Base-by-base conservation (phyloP, 176 grass and related monocot genomes). In the Thalia dealbata region DNA sequence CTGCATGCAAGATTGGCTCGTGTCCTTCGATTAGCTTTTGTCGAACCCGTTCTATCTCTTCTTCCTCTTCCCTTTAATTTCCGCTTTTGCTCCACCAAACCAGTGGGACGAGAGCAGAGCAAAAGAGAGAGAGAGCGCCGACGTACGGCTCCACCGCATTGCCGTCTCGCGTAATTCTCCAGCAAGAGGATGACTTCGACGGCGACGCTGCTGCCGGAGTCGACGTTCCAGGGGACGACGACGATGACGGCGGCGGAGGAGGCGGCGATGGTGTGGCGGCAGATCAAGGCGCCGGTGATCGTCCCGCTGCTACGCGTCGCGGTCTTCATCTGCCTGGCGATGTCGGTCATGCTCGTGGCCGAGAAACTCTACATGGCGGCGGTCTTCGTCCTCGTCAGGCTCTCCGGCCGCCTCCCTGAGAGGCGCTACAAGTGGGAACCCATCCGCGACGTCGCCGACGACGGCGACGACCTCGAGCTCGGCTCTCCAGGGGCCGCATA, bases 401-500 rank as follows among this genome's bases (percentile, higher is more conserved):
- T 69, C 41, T 15, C 11, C 41, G 35, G 66, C 16, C 66, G 66
- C 6, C 35, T 16, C 25, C 66, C 66, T 9, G 66, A 69, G 66
- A 69, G 44, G 41, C 66, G 66, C 4, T 45, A 69, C 66, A 69
- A 69, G 41, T 69, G 66, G 66, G 66, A 69, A 41, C 66, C 66
- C 35, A 44, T 69, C 18, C 66, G 66, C 38, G 66, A 64, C 32
- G 32, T 38, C 32, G 4, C 4, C 32, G 32, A 52, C 51, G 51
- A 18, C 32, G 32, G 16, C 51, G 51, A 18, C 38, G 66, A 69
- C 66, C 19, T 69, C 0, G 66, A 69, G 66, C 66, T 69, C 66
- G 66, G 66, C 66, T 19, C 19, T 41, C 1, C 66, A 38, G 35
- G 32, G 4, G 4, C 35, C 66, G n/a, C n/a, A n/a, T 69, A 69